Base-by-base conservation (phyloP, 352 stramenopile species). In the Globisporangium paroecandrum region DNA sequence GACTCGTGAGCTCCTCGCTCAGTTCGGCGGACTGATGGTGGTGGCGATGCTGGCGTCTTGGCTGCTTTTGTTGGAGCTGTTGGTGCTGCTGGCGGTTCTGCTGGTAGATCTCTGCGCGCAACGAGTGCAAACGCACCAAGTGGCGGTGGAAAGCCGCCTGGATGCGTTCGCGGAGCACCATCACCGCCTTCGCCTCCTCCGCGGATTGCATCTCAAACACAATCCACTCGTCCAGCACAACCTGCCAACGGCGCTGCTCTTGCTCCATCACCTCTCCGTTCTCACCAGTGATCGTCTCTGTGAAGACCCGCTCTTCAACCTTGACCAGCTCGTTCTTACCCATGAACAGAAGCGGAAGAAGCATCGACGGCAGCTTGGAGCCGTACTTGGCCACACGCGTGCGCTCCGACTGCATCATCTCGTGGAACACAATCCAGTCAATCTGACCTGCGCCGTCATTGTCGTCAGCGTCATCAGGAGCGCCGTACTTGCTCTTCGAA, bases 331-430 rank as follows among this genome's bases (percentile, higher is more conserved):
- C 72, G 24, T 70, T 62, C 13, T 76, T 80, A 53, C 87, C 83
- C 70, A 92, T 83, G n/a, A 92, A 70, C 20, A 94, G 59, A 56
- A 85, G 58, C 67, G 88, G 71, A 5, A 93, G 66, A 25, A 91
- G 67, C 47, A 69, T 34, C 15, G 84, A 90, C 22, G 84, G 77
- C 27, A 94, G 66, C 62, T 88, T 91, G 5, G 84, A 89, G 20
- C 75, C 80, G 68, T 92, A 88, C 64, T 91, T 90, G 10, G 85
- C 87, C 5, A 89, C 63, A 9, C 87, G 84, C 15, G 71, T 82
- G 58, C 76, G 80, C 54, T 91, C 82, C 2, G 82, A 89, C 65
- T 94, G 87, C 81, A 91, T 91, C 87, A 94, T 94, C 70, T 92
- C 87, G 60, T 94, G 84, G 62, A 90, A 94, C 62, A 90, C 75